Conservation (phyloP, 805 yeast species). For the Candida vaughaniae region DNA sequence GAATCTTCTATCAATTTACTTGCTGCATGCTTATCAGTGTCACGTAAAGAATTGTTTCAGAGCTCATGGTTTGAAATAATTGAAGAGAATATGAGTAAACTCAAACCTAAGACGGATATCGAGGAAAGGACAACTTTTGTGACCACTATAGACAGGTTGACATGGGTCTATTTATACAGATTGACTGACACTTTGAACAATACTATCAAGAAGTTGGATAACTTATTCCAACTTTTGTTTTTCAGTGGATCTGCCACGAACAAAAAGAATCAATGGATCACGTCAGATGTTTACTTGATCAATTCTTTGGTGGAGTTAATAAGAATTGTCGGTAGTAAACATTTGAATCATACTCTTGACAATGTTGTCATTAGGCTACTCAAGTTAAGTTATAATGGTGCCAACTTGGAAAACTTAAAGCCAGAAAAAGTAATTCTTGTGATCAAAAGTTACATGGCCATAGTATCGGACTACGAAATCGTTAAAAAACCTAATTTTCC, state of each 20-base stretch:
- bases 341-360: constrained; percentile 76
- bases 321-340: constrained; percentile 76
- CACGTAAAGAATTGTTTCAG: constrained; percentile 74
- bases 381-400: constrained; percentile 57
- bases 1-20: constrained; percentile 62
- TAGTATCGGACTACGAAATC: constrained; percentile 59
- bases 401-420: constrained; percentile 55
- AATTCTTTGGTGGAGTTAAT: constrained; percentile 69
- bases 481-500: constrained; percentile 74
- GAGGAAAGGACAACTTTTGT: constrained; percentile 56
- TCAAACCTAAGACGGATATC: constrained; percentile 59
- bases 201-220: constrained; percentile 75
- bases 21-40: constrained; percentile 73
- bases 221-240: constrained; percentile 56
- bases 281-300: constrained; percentile 58
- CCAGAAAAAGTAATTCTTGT: constrained; percentile 74
- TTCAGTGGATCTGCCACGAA: constrained; percentile 37
- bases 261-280: constrained; percentile 75
- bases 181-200: constrained; percentile 86
- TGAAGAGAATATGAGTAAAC: constrained; percentile 55
- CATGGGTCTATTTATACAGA: constrained; percentile 89
- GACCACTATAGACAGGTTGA: constrained; percentile 65
- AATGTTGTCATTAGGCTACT: constrained; percentile 72
- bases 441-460: constrained; percentile 67
- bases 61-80: constrained; percentile 68